Evolutionary conservation across 208 protist species (phyloP), one percentile per base, ranked within the genome.

Genomic region (Trypanosoma caninum): DNA sequence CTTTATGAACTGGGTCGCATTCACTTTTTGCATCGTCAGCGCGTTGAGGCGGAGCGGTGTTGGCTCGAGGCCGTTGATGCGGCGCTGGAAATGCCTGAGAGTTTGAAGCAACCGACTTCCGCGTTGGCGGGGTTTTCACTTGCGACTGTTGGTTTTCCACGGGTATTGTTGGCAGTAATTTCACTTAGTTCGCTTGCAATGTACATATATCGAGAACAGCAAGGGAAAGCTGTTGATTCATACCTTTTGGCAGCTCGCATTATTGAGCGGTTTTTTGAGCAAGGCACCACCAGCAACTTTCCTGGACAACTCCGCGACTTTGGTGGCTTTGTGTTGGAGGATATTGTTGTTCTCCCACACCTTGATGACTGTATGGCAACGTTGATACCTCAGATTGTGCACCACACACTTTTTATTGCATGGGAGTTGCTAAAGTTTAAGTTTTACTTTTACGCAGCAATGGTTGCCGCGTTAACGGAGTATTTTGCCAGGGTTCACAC

Each of bases 61-160:
- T 93, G 87, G 87, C 45, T 73, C 8, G 78, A 89, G 30, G 77
- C 80, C 27, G 50, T 89, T 10, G 87, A 94, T 58, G 79, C 84
- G 25, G 73, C 84, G 18, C 68, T 94, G 27, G 71, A 75, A 37
- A 58, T 74, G 5, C 84, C 84, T 18, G 76, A 79, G 20, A 72
- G 69, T 37, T 53, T 89, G 23, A 54, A 78, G 40, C 72, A 73
- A 34, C 42, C 46, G 11, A 8, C 52, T 28, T 27, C n/a, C 9
- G 25, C 50, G n/a, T 58, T 35, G 56, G 20, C 35, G 1, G 31
- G 65, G 22, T 68, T 71, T 27, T 13, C 28, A 35, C 51, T 54
- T 44, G 6, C 52, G 0, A 18, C n/a, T 18, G 47, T 79, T 58
- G 59, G 68, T n/a, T 46, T 82, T 30, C 70, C 74, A 10, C 69